Evolutionary conservation across 257 asterid genomes (phyloP).

Genomic region (Ligustrum vulgare): DNA sequence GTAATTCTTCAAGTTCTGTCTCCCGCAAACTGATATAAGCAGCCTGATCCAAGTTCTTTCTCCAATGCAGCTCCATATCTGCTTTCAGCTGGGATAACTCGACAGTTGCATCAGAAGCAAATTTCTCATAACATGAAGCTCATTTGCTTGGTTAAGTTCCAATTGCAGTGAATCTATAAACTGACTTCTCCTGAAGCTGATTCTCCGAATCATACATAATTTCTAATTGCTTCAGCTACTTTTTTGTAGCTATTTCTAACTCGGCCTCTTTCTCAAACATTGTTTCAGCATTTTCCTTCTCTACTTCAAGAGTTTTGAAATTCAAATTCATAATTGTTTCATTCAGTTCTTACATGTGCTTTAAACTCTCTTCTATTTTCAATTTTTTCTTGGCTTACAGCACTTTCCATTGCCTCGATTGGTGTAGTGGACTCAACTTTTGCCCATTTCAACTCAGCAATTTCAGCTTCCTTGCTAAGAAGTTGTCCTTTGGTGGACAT

Average conservation of each 20-base stretch:
- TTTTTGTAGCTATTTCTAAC: constrained; percentile 25
- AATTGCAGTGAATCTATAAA: constrained; percentile 30
- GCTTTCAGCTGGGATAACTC: constrained; percentile 33
- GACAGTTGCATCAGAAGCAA: constrained; percentile 28
- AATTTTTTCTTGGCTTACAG: constrained; percentile 31
- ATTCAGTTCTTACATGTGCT: constrained; percentile 31
- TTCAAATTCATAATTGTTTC: constrained; percentile 22
- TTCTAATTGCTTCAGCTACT: constrained; percentile 25
- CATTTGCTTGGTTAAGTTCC: constrained; percentile 38
- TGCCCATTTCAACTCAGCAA: constrained; percentile 28
- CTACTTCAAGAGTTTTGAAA: constrained; percentile 20
- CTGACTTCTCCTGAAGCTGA: too few species aligned
- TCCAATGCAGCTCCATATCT: constrained; percentile 36
- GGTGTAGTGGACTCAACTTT: constrained; percentile 27
- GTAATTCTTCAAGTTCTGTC: constrained; percentile 32
- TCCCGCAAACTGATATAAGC: constrained; percentile 35
- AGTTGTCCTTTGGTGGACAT: constrained; percentile 29
- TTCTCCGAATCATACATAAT: constrained; percentile 37
- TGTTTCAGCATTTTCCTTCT: constrained; percentile 18
- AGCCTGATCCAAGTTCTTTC: constrained; percentile 36
- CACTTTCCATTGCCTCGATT: constrained; percentile 27
- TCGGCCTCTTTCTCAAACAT: constrained; percentile 22
- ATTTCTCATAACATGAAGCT: constrained; percentile 25
- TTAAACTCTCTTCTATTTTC: constrained; percentile 33
- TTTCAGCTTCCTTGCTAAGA: constrained; percentile 32